A percentile compares a stretch with the other conserved stretches of the same genome.
These are phyloP conservation scores for Magnusiomyces tetraspermus DNA, from an alignment of 1,139 yeast genomes.

Conservation along the genomic window DNA sequence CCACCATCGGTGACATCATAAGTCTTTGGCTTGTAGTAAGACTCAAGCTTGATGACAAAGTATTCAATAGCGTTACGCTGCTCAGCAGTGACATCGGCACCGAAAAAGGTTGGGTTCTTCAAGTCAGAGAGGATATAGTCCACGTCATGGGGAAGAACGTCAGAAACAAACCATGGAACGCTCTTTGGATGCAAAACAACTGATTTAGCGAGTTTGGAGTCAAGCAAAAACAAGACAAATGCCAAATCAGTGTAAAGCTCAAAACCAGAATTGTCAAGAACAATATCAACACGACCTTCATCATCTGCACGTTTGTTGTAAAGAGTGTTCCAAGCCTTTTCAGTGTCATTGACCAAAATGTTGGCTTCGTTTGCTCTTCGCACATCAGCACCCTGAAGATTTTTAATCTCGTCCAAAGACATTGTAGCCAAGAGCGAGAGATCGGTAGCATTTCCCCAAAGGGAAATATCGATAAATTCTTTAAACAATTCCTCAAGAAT, in stretches of 20 bases:
- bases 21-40: slow-evolving; percentile 27
- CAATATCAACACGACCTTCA: slow-evolving; percentile 77
- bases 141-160: slow-evolving; percentile 79
- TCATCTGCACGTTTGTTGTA: no score
- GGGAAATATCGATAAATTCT: slow-evolving; percentile 78
- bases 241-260: slow-evolving; percentile 86
- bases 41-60: slow-evolving; percentile 43
- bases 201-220: slow-evolving; percentile 50
- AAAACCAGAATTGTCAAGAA: slow-evolving; percentile 90
- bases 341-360: slow-evolving; percentile 69
- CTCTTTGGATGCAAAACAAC: slow-evolving; percentile 81
- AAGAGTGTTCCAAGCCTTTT: slow-evolving; percentile 47
- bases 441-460: slow-evolving; percentile 99
- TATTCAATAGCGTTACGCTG: slow-evolving; percentile 31
- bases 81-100: slow-evolving; percentile 1
- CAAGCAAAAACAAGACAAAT: slow-evolving; percentile 64
- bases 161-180: slow-evolving; percentile 97
- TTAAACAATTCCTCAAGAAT: slow-evolving; percentile 36
- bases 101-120: slow-evolving; percentile 42
- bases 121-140: slow-evolving; percentile 51
- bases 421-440: slow-evolving; percentile 61
- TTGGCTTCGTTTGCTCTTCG: slow-evolving; percentile 76
- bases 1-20: slow-evolving; percentile 33
- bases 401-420: slow-evolving; percentile 76
- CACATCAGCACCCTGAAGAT: slow-evolving; percentile 83